phyloP scores from a whole-genome alignment of 768 basidiomycete genomes.

The Mycena haematopus region DNA sequence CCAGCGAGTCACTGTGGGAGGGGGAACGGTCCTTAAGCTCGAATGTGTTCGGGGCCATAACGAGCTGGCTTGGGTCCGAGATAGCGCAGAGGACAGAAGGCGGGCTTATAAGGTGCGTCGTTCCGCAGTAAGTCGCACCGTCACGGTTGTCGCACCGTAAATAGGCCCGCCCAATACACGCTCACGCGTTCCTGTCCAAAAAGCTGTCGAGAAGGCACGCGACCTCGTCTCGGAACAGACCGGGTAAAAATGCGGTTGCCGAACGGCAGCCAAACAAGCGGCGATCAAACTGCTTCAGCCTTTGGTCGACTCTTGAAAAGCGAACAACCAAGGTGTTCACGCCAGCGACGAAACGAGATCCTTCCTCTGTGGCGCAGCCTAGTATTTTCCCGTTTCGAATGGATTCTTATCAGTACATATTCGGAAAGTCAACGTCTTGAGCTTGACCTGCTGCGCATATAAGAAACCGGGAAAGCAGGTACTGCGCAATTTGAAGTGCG shows the following conservation, averaged over 20 bases:
- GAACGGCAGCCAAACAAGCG: background rate
- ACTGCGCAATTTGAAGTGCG: no score
- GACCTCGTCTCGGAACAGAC: background rate
- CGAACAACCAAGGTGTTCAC: no score
- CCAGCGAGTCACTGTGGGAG: conserved; percentile 8
- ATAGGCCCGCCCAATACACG: background rate
- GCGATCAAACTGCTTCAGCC: no score
- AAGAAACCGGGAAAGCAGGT: no score
- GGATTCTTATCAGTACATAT: no score
- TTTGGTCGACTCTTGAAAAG: no score
- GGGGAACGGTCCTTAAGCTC: conserved; percentile 17
- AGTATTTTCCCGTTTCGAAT: no score
- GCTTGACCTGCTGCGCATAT: no score
- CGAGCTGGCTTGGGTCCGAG: background rate
- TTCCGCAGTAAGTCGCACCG: conserved; percentile 11
- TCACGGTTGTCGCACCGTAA: background rate
- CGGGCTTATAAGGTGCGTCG: conserved; percentile 18
- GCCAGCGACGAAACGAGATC: no score
- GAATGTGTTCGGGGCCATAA: conserved; percentile 6
- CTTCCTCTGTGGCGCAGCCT: no score
- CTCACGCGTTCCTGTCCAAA: background rate
- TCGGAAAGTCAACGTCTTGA: no score
- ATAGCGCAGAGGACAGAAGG: background rate
- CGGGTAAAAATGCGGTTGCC: background rate
- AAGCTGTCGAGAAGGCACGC: background rate